These are phyloP conservation scores for Phaeodactylum tricornutum DNA, from an alignment of 108 stramenopile species.

Conservation along the genomic window DNA sequence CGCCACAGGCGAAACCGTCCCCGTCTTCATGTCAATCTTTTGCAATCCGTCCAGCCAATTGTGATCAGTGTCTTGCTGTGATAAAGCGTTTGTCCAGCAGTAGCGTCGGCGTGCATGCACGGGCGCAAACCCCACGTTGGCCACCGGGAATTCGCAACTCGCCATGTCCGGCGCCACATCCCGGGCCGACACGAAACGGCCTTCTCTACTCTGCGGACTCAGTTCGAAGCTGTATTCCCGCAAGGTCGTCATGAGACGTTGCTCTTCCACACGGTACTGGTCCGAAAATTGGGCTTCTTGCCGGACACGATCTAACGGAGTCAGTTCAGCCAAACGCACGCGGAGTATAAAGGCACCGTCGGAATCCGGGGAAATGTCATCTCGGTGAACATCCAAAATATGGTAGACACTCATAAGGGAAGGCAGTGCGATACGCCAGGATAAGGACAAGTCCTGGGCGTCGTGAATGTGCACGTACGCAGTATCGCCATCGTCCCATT, in stretches of 20 bases:
- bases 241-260: slow-evolving; percentile 2
- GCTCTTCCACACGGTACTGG: slow-evolving; percentile 7
- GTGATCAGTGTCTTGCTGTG: background rate
- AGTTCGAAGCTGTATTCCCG: slow-evolving; percentile 15
- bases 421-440: background rate
- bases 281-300: slow-evolving; percentile 21
- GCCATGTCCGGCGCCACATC: slow-evolving; percentile 5
- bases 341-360: slow-evolving; percentile 3
- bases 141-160: slow-evolving; percentile 16
- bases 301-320: slow-evolving; percentile 3
- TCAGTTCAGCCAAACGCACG: slow-evolving; percentile 14
- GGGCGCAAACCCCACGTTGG: too few species aligned
- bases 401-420: background rate
- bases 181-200: slow-evolving; percentile 3
- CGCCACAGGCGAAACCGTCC: slow-evolving; percentile 7
- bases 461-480: background rate
- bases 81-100: slow-evolving; percentile 15
- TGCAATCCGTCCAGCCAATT: slow-evolving; percentile 22
- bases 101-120: slow-evolving; percentile 9
- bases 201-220: slow-evolving; percentile 1
- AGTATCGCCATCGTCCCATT: background rate
- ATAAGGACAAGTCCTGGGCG: background rate
- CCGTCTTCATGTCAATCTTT: slow-evolving; percentile 17
- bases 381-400: background rate
- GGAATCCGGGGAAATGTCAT: background rate